Percentiles rank a stretch among this genome's conserved stretches.
Evolutionary conservation across 768 basidiomycete species (phyloP).

Genomic region (Leccinum sublutescens): DNA sequence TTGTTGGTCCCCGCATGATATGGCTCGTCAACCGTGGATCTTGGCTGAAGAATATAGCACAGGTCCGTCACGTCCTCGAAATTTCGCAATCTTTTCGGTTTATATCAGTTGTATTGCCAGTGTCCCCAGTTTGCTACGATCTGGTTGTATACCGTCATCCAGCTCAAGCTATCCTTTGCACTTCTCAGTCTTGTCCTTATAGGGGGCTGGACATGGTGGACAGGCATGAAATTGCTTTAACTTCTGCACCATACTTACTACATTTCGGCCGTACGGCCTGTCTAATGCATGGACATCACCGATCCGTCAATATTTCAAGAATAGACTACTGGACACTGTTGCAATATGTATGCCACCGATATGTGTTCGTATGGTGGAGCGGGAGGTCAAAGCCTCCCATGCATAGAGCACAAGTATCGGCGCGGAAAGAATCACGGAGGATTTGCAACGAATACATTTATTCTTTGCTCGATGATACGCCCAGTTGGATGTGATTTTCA

Average conservation of each 20-base stretch:
- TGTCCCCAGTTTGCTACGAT: slow-evolving; percentile 74
- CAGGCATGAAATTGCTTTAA: slow-evolving; percentile 45
- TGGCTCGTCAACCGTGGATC: slow-evolving; percentile 68
- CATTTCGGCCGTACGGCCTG: not conserved
- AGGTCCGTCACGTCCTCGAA: slow-evolving; percentile 43
- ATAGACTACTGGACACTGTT: not conserved
- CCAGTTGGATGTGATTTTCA: slow-evolving; percentile 55
- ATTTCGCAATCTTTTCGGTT: not conserved
- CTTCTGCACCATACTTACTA: not conserved
- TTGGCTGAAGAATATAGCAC: slow-evolving; percentile 71
- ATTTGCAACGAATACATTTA: slow-evolving; percentile 14
- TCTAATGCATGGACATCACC: not conserved
- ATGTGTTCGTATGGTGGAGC: not conserved
- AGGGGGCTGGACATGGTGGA: slow-evolving; percentile 61
- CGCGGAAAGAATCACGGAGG: not conserved
- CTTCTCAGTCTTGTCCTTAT: slow-evolving; percentile 53
- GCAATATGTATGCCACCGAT: slow-evolving; percentile 12
- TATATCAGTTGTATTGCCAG: slow-evolving; percentile 36
- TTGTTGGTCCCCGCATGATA: slow-evolving; percentile 63
- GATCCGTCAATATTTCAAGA: not conserved
- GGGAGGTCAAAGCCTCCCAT: not conserved
- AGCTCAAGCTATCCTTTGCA: slow-evolving; percentile 64
- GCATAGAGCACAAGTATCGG: not conserved
- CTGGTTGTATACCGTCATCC: slow-evolving; percentile 75
- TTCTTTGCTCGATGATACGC: slow-evolving; percentile 81